These are phyloP conservation scores for Raphanus raphanistrum DNA, from an alignment of 345 rosid species.

Conservation along the genomic window DNA sequence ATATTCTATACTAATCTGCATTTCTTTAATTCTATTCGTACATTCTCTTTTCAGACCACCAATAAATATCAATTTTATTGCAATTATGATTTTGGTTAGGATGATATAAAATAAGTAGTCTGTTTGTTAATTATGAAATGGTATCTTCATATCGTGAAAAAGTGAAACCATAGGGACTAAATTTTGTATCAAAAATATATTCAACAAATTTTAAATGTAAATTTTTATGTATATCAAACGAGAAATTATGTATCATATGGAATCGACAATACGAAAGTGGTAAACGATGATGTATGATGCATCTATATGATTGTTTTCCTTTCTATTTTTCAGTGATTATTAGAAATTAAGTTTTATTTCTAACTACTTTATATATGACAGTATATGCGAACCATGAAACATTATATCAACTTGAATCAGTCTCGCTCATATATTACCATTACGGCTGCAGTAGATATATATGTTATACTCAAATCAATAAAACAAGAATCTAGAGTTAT, in stretches of 20 bases:
- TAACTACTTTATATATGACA: neutral
- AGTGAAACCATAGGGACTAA: neutral
- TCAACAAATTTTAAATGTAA: neutral
- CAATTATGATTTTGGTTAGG: neutral
- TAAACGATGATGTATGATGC: neutral
- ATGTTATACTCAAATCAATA: neutral
- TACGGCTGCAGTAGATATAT: neutral
- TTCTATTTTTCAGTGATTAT: neutral
- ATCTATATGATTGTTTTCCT: neutral
- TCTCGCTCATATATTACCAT: neutral
- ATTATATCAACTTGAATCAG: neutral
- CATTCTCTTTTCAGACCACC: neutral
- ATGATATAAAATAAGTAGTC: neutral
- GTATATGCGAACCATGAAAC: neutral
- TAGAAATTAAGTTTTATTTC: neutral
- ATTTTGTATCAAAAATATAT: neutral
- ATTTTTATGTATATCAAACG: neutral
- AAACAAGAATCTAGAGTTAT: neutral
- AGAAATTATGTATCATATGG: neutral
- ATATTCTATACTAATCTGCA: conserved; percentile 16
- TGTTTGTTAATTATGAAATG: neutral
- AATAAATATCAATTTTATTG: neutral
- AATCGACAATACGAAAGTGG: neutral
- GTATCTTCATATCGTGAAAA: neutral
- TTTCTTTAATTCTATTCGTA: neutral